phyloP scores from a whole-genome alignment of 2,329 filamentous ascomycete genomes.

The Pseudocercospora ulei region DNA sequence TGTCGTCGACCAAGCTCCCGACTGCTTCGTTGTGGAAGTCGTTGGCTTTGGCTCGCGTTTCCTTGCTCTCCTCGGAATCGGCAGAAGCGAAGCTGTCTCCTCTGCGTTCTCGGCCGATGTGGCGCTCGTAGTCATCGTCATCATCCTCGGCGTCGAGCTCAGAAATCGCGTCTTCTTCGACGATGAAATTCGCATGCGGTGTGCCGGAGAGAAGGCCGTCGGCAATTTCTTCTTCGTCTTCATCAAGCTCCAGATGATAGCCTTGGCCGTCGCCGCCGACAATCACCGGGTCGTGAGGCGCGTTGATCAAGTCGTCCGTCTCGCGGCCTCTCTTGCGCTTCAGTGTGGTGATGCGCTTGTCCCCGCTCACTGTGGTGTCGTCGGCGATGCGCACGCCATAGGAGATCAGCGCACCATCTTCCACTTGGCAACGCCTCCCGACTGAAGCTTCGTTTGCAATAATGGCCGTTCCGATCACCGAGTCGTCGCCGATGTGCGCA shows the following conservation, averaged over 20 bases:
- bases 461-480: conserved; percentile 61
- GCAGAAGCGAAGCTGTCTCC: conserved; percentile 38
- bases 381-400: conserved; percentile 65
- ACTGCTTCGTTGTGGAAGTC: conserved; percentile 83
- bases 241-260: conserved; percentile 52
- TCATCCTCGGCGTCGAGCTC: conserved; percentile 50
- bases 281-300: conserved; percentile 42
- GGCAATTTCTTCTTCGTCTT: conserved; percentile 51
- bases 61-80: conserved; percentile 52
- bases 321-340: conserved; percentile 42
- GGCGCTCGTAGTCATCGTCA: conserved; percentile 38
- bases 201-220: conserved; percentile 33
- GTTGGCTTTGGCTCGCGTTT: conserved; percentile 40
- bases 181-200: conserved; percentile 43
- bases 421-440: conserved; percentile 60
- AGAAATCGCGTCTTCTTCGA: conserved; percentile 50
- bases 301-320: conserved; percentile 32
- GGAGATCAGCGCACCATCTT: conserved; percentile 66
- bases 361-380: conserved; percentile 41
- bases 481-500: conserved; percentile 63
- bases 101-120: conserved; percentile 31
- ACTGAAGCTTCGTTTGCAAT: conserved; percentile 63
- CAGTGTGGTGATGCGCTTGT: conserved; percentile 40
- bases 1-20: conserved; percentile 72
- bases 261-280: conserved; percentile 53